These are phyloP conservation scores for Eragrostis tef DNA, from an alignment of 202 grass and related monocot genomes.

Conservation along the genomic window DNA sequence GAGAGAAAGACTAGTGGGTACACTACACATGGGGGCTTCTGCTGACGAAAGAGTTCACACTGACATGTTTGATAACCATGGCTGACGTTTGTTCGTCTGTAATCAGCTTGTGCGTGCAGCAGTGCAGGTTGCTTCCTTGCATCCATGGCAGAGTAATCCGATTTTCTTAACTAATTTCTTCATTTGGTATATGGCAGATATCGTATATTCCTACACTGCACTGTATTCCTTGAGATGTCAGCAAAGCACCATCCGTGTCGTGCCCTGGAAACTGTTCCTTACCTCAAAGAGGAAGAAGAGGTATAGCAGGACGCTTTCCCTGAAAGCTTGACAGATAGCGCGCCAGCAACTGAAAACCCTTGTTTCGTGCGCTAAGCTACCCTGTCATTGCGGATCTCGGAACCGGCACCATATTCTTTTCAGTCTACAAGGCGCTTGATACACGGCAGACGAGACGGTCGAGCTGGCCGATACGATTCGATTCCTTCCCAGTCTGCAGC, in stretches of 20 bases:
- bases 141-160: neutral
- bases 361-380: neutral
- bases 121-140: neutral
- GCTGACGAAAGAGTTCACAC: neutral
- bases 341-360: too few species aligned
- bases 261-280: neutral
- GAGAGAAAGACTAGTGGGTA: neutral
- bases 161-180: too few species aligned
- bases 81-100: too few species aligned
- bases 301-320: neutral
- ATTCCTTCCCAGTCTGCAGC: neutral
- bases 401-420: too few species aligned
- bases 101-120: too few species aligned
- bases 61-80: too few species aligned
- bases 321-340: slow-evolving; percentile 18
- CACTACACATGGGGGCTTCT: too few species aligned
- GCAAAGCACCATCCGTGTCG: neutral
- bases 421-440: neutral
- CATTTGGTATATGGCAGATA: too few species aligned
- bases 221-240: neutral
- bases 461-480: neutral
- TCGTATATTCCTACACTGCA: too few species aligned
- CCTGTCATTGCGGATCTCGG: neutral
- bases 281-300: neutral
- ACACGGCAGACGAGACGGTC: slow-evolving; percentile 13